phyloP scores from a whole-genome alignment of 495 filamentous ascomycete genomes.

The Stereocaulon alpinum region DNA sequence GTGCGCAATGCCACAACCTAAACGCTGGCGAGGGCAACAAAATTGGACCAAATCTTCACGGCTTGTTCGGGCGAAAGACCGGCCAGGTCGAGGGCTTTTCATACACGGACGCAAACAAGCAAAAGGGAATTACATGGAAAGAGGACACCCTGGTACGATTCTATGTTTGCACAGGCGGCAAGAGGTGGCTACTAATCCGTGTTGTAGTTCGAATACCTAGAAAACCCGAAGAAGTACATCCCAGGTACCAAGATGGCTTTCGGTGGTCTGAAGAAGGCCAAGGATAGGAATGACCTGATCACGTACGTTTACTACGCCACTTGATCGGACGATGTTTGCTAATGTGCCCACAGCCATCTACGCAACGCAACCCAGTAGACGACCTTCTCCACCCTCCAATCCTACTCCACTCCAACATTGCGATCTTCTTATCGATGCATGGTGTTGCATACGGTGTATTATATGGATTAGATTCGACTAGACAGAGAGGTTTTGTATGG shows the following conservation, averaged over 20 bases:
- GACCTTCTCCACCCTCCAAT: constrained; percentile 6
- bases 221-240: constrained; percentile 94
- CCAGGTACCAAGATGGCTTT: constrained; percentile 99
- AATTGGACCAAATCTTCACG: constrained; percentile 92
- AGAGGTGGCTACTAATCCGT: neutral
- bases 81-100: constrained; percentile 84
- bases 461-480: constrained; percentile 11
- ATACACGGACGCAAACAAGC: constrained; percentile 99
- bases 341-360: constrained; percentile 18
- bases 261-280: constrained; percentile 98
- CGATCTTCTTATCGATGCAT: neutral
- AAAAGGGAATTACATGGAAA: constrained; percentile 82
- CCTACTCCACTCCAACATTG: constrained; percentile 14
- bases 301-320: constrained; percentile 50
- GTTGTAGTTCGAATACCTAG: constrained; percentile 64
- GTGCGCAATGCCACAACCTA: constrained; percentile 96
- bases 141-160: constrained; percentile 71
- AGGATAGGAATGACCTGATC: constrained; percentile 99
- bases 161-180: neutral
- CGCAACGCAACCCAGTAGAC: constrained; percentile 26
- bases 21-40: constrained; percentile 85
- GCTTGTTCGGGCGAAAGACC: constrained; percentile 93
- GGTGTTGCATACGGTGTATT: constrained; percentile 4
- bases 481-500: neutral
- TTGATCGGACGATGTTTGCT: neutral